Evolutionary conservation across 768 basidiomycete genomes (phyloP).

Genomic region (Serendipita indica): DNA sequence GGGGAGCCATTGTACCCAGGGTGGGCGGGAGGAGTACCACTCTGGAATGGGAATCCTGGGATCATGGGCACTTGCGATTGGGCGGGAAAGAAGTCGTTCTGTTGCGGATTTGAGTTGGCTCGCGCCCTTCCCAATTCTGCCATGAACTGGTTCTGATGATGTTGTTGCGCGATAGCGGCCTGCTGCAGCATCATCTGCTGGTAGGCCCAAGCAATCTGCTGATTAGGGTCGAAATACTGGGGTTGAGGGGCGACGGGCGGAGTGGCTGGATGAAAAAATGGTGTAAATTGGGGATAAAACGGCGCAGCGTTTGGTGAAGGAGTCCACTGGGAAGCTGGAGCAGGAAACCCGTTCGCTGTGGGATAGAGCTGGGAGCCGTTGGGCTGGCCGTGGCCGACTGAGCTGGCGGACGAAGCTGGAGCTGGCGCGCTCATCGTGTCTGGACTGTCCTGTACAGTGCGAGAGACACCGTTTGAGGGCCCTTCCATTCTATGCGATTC

Average conservation of each 20-base stretch:
- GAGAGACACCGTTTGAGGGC: neutral
- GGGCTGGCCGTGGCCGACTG: conserved; percentile 4
- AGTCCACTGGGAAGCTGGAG: conserved; percentile 6
- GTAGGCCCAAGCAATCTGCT: conserved; percentile 10
- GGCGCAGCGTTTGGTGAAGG: conserved; percentile 12
- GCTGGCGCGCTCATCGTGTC: neutral
- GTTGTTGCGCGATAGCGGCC: conserved; percentile 12
- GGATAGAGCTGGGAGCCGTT: neutral
- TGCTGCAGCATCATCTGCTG: conserved; percentile 12
- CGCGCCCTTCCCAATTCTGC: neutral
- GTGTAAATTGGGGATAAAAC: conserved; percentile 12
- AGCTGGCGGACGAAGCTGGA: neutral
- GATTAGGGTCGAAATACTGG: conserved; percentile 12
- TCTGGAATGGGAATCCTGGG: conserved; percentile 54
- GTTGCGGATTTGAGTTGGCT: neutral
- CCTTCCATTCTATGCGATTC: conserved; percentile 6
- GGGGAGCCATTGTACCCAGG: neutral
- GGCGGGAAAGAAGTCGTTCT: neutral
- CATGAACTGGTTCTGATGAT: conserved; percentile 11
- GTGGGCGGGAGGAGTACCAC: conserved; percentile 15
- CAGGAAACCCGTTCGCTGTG: neutral
- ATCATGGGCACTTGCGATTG: conserved; percentile 13
- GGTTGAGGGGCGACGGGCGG: conserved; percentile 9
- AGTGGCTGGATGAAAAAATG: conserved; percentile 10
- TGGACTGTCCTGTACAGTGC: conserved; percentile 1